Evolutionary conservation across 345 rosid species (phyloP).

Genomic region (Populus tremula): DNA sequence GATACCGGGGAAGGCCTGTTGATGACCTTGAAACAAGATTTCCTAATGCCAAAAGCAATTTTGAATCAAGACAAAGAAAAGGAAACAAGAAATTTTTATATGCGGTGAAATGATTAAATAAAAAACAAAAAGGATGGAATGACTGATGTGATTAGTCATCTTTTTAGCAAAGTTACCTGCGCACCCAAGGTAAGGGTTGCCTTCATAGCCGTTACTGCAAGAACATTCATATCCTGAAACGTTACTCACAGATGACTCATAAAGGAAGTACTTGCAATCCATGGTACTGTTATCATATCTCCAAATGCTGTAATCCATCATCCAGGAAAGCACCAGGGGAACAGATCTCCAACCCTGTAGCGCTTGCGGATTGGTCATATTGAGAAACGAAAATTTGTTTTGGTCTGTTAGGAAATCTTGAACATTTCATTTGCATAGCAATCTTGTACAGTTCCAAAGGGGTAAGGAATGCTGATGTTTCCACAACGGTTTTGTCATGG

Average conservation of each 20-base stretch:
- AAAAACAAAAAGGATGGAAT: neutral
- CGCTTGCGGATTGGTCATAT: neutral
- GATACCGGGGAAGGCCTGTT: too few relatives aligned
- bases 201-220: neutral
- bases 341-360: neutral
- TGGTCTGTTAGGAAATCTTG: neutral
- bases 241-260: neutral
- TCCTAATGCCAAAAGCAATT: too few relatives aligned
- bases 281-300: neutral
- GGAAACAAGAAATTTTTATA: too few relatives aligned
- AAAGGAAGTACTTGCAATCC: neutral
- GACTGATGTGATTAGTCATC: neutral
- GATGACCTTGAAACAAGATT: too few relatives aligned
- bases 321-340: neutral
- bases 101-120: neutral
- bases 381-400: neutral
- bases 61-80: too few relatives aligned
- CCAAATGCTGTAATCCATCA: neutral
- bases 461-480: neutral
- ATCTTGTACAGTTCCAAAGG: neutral
- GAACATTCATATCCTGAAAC: neutral
- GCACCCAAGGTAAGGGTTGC: neutral
- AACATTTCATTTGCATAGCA: slow-evolving; percentile 4
- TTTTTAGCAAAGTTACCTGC: neutral
- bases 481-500: slow-evolving; percentile 1